These are phyloP conservation scores for Puccinia horiana DNA, from an alignment of 1,284 basidiomycete genomes.

Conservation along the genomic window DNA sequence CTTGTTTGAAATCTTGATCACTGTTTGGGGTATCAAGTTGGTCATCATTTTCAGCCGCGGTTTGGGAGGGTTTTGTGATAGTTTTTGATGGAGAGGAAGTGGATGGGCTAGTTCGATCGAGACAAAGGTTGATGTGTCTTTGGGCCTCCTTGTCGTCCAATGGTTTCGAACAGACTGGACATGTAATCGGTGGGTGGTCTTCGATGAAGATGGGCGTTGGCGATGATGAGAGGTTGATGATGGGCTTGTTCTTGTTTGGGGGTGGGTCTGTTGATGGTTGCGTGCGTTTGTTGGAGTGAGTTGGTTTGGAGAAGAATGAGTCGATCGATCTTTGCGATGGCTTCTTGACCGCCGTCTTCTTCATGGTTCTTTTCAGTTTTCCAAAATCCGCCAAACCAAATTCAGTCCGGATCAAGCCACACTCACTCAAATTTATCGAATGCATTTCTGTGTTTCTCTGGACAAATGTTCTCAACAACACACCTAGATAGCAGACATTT, in stretches of 20 bases:
- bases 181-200: neutral
- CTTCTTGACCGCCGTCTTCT: neutral
- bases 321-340: neutral
- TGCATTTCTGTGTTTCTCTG: no score
- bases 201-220: neutral
- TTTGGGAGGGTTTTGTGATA: neutral
- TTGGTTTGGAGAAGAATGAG: neutral
- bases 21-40: neutral
- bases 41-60: neutral
- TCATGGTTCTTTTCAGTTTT: neutral
- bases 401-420: no score
- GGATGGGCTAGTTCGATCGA: conserved; percentile 1
- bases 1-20: neutral
- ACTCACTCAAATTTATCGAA: no score
- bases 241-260: neutral
- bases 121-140: conserved; percentile 35
- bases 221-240: neutral
- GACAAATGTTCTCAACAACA: no score
- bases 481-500: no score
- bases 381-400: no score
- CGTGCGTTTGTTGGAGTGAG: neutral
- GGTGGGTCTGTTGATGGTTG: neutral
- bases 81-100: neutral
- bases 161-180: conserved; percentile 17
- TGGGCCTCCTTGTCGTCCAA: neutral